These are phyloP conservation scores for Datisca glomerata DNA, from an alignment of 306 rosid genomes.

Conservation along the genomic window DNA sequence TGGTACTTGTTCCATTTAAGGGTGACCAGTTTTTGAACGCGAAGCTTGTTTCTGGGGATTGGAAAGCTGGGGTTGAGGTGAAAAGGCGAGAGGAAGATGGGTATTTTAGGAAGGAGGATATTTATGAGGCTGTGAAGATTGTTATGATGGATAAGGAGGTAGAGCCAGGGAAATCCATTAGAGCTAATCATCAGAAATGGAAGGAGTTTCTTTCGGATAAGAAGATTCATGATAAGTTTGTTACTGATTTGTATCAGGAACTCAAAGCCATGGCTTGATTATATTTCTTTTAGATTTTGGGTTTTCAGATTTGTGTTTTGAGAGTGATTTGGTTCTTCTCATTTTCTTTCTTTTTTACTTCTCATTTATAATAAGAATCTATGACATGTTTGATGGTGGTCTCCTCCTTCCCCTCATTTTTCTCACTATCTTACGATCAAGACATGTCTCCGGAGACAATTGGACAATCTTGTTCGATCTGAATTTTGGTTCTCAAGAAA, in stretches of 20 bases:
- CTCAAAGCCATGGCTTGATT: not conserved
- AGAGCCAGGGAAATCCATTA: conserved; percentile 21
- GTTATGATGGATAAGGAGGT: conserved; percentile 20
- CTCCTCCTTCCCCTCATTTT: too few species aligned
- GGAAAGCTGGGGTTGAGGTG: conserved; percentile 29
- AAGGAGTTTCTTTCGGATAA: conserved; percentile 20
- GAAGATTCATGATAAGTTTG: conserved; percentile 23
- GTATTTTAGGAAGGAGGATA: conserved; percentile 25
- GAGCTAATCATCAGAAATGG: conserved; percentile 31
- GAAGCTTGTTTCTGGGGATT: conserved; percentile 20
- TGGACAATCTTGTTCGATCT: too few species aligned
- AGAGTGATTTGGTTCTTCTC: too few species aligned
- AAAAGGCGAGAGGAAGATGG: conserved; percentile 33
- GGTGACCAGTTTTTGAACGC: conserved; percentile 41
- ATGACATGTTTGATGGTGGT: too few species aligned
- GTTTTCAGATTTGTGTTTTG: too few species aligned
- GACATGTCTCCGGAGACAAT: too few species aligned
- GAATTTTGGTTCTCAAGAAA: too few species aligned
- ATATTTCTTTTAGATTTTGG: too few species aligned
- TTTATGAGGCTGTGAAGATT: conserved; percentile 19
- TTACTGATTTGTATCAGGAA: conserved; percentile 14
- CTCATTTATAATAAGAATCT: too few species aligned
- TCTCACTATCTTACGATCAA: too few species aligned
- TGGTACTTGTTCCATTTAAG: conserved; percentile 33
- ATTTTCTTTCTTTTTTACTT: too few species aligned